phyloP scores from a whole-genome alignment of 306 rosid genomes.

The Fagus crenata region DNA sequence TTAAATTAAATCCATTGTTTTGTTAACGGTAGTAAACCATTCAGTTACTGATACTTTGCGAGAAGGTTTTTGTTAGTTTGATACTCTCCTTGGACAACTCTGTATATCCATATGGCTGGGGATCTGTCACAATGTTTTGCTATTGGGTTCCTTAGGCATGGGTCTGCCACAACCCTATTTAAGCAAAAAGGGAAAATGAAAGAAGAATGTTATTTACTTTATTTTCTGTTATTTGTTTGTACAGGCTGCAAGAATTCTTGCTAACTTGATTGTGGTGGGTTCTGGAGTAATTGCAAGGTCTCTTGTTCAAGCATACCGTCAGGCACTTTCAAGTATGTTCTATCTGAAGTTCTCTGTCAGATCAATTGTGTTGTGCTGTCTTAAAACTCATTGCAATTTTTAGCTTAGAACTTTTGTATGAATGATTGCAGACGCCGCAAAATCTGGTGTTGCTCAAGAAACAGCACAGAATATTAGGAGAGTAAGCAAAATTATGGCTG shows the following conservation, averaged over 20 bases:
- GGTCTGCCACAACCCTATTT: not conserved
- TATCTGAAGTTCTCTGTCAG: not conserved
- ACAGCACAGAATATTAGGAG: constrained; percentile 51
- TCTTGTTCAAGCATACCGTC: constrained; percentile 6
- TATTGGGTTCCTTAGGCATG: not conserved
- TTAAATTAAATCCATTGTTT: too few species aligned
- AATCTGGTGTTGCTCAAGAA: constrained; percentile 65
- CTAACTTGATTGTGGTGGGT: constrained; percentile 7
- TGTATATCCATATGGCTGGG: not conserved
- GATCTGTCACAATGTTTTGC: not conserved
- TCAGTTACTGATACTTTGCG: not conserved
- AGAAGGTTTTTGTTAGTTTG: not conserved
- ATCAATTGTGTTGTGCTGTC: not conserved
- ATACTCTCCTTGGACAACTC: not conserved
- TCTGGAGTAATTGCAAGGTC: not conserved
- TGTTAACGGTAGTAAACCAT: not conserved
- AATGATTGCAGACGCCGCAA: constrained; percentile 48
- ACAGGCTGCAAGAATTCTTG: constrained; percentile 10
- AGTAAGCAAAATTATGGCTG: constrained; percentile 62
- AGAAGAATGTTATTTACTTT: not conserved
- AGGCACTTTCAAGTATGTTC: not conserved
- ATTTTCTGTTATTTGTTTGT: not conserved
- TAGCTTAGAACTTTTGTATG: not conserved
- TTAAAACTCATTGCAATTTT: not conserved
- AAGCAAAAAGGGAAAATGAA: not conserved